Conservation (phyloP, 1,139 yeast genomes). For the Debaryomyces udenii region DNA sequence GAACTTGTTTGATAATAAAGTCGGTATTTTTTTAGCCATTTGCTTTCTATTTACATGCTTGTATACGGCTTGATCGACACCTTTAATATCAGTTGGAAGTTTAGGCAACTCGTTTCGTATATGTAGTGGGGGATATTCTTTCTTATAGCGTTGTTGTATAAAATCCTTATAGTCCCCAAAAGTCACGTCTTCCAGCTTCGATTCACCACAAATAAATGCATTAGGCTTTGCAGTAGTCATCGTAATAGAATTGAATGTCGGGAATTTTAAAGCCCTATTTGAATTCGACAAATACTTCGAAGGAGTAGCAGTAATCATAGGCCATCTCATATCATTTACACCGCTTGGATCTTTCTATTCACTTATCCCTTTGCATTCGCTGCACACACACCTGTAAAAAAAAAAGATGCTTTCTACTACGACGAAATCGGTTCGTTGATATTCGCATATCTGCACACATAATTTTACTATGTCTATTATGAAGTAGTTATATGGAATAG, state of each 20-base stretch:
- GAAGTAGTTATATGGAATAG: no score
- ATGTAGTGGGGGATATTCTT: conserved; percentile 13
- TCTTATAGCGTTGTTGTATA: background rate
- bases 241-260: no score
- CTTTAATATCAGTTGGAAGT: conserved; percentile 38
- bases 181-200: background rate
- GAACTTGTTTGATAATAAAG: conserved; percentile 23
- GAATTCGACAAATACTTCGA: background rate
- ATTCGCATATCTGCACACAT: conserved; percentile 3
- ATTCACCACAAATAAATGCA: background rate
- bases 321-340: no score
- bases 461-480: no score
- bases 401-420: background rate
- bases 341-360: no score
- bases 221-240: background rate
- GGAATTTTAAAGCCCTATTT: background rate
- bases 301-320: no score
- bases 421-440: background rate
- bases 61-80: conserved; percentile 35
- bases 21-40: conserved; percentile 23
- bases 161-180: conserved; percentile 4
- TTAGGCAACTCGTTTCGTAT: conserved; percentile 25
- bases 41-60: conserved; percentile 18
- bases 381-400: no score
- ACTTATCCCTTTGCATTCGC: no score